Evolutionary conservation across 2,329 filamentous ascomycete genomes (phyloP).

Genomic region (Penicillium sp.): DNA sequence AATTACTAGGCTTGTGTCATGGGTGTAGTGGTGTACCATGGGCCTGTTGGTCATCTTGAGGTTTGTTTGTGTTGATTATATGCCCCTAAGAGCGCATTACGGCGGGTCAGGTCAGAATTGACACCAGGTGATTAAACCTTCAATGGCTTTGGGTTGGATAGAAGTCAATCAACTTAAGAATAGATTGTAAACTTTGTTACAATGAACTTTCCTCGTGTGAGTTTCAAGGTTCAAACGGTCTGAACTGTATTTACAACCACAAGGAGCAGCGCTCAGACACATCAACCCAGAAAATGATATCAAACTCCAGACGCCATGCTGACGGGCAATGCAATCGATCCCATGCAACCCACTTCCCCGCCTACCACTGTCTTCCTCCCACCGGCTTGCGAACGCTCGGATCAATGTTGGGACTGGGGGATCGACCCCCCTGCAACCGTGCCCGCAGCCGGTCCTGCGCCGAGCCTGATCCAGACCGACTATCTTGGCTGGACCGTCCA

Average conservation of each 20-base stretch:
- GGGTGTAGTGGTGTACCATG: neutral
- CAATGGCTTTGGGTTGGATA: neutral
- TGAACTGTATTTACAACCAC: neutral
- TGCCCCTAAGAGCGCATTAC: neutral
- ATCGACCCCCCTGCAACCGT: constrained; percentile 65
- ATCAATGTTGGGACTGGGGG: constrained; percentile 38
- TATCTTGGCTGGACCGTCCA: constrained; percentile 34
- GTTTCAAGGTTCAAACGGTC: neutral
- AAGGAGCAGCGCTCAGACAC: neutral
- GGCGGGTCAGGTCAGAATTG: neutral
- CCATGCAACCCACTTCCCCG: constrained; percentile 7
- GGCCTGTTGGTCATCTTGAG: neutral
- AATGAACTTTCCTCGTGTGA: neutral
- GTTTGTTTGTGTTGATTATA: neutral
- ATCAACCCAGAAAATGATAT: neutral
- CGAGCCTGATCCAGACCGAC: constrained; percentile 33
- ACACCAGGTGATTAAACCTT: neutral
- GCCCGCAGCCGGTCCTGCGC: constrained; percentile 84
- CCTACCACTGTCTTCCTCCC: constrained; percentile 27
- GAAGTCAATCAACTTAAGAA: neutral
- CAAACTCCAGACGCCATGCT: constrained; percentile 26
- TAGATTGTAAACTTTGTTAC: neutral
- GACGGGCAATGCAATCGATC: constrained; percentile 16
- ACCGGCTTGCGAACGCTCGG: constrained; percentile 38
- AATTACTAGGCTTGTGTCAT: neutral